Percentiles rank a stretch among this genome's conserved stretches.
These are phyloP conservation scores for Pleodorina starrii DNA, from an alignment of 139 green algal genomes.

Conservation along the genomic window DNA sequence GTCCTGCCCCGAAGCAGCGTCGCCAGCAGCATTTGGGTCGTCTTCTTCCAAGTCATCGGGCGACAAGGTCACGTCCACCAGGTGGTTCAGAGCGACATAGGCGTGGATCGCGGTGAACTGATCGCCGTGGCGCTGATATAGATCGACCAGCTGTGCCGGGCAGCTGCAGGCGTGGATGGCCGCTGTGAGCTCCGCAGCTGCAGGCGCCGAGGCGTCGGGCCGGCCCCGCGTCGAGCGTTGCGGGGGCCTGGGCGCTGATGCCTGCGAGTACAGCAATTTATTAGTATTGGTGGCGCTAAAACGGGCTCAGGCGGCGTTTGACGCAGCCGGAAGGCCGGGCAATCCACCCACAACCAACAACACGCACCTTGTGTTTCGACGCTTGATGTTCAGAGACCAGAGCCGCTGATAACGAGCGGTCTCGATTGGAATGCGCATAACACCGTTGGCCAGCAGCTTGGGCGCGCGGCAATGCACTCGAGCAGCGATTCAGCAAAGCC, in stretches of 20 bases:
- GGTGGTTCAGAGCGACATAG: not conserved
- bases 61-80: constrained; percentile 2
- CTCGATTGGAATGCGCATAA: not conserved
- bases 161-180: constrained; percentile 1
- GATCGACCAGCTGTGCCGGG: not conserved
- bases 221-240: not conserved
- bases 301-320: not conserved
- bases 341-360: not conserved
- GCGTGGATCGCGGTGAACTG: not conserved
- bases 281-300: too few species aligned
- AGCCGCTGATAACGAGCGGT: not conserved
- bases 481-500: not conserved
- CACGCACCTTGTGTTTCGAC: not conserved
- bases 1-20: not conserved
- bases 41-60: too few species aligned
- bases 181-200: not conserved
- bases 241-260: not conserved
- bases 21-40: too few species aligned
- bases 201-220: not conserved
- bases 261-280: not conserved
- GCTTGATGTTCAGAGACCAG: not conserved
- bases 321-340: not conserved
- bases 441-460: not conserved
- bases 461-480: not conserved
- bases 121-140: not conserved